Evolutionary conservation across 306 rosid species (phyloP).

Genomic region (Fragaria vesca): DNA sequence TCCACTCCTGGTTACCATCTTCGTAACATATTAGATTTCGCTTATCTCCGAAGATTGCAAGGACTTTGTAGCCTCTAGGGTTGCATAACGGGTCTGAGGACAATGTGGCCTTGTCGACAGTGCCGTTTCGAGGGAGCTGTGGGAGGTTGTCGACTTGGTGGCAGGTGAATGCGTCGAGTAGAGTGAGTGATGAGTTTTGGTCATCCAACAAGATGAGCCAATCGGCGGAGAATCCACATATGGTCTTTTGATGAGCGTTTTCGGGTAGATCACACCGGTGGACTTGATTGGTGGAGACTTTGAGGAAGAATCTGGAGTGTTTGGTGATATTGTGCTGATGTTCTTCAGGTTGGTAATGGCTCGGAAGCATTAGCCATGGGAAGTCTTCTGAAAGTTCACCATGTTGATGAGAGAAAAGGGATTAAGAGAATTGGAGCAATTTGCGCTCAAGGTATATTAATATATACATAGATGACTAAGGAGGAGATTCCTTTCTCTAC

Average conservation of each 20-base stretch:
- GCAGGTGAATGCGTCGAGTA: conserved; percentile 9
- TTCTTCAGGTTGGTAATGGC: background rate
- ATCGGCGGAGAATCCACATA: conserved; percentile 1
- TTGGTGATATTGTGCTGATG: background rate
- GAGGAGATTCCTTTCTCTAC: background rate
- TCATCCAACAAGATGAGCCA: conserved; percentile 9
- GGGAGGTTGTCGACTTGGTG: conserved; percentile 4
- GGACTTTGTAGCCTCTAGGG: background rate
- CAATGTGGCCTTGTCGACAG: conserved; percentile 2
- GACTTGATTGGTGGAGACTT: background rate
- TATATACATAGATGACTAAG: background rate
- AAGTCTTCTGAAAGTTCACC: background rate
- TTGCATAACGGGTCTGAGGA: background rate
- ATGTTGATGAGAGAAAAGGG: background rate
- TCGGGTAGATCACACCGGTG: background rate
- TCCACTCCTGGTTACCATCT: background rate
- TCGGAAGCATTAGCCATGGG: conserved; percentile 16
- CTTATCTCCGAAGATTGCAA: background rate
- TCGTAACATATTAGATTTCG: conserved; percentile 8
- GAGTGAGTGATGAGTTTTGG: background rate
- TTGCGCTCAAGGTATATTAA: background rate
- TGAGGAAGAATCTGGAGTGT: background rate
- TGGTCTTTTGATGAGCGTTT: background rate
- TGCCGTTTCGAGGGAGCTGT: background rate
- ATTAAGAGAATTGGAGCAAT: background rate